Percentiles rank a stretch among this genome's conserved stretches.
These are phyloP conservation scores for Megacollybia marginata DNA, from an alignment of 768 basidiomycete genomes.

Conservation along the genomic window DNA sequence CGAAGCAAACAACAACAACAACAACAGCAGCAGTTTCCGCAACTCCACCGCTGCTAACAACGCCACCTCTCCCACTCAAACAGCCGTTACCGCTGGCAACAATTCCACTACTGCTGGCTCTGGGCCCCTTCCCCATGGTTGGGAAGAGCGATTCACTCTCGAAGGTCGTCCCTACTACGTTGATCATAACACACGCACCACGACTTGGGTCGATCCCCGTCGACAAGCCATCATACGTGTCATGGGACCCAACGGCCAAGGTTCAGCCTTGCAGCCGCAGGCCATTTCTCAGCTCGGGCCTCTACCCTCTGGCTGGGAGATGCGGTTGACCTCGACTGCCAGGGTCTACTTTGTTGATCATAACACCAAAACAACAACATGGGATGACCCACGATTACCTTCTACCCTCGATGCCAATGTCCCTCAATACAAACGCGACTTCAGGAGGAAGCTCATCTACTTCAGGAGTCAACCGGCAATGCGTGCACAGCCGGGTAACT, in stretches of 20 bases:
- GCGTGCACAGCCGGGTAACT: constrained; percentile 96
- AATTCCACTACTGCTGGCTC: constrained; percentile 63
- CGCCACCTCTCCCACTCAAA: constrained; percentile 30
- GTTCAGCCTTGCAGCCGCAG: constrained; percentile 84
- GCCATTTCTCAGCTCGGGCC: constrained; percentile 96
- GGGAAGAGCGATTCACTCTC: constrained; percentile 98
- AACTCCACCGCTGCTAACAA: constrained; percentile 24
- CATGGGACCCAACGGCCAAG: constrained; percentile 90
- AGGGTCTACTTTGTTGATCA: constrained; percentile 99
- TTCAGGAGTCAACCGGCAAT: constrained; percentile 98
- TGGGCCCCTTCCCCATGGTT: constrained; percentile 90
- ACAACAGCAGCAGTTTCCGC: constrained; percentile 21
- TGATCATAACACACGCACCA: constrained; percentile 98
- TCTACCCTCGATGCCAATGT: constrained; percentile 95
- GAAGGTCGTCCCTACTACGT: constrained; percentile 99
- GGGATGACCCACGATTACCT: constrained; percentile 97
- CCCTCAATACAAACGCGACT: constrained; percentile 99
- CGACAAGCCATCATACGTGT: constrained; percentile 95
- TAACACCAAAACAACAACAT: constrained; percentile 99
- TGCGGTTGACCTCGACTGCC: constrained; percentile 97
- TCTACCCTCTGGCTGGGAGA: constrained; percentile 97
- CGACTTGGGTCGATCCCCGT: constrained; percentile 99
- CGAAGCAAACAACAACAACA: constrained; percentile 47
- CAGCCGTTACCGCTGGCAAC: constrained; percentile 44
- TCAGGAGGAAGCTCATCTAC: constrained; percentile 97